phyloP scores from a whole-genome alignment of 139 green algal genomes.

The Pleodorina starrii region DNA sequence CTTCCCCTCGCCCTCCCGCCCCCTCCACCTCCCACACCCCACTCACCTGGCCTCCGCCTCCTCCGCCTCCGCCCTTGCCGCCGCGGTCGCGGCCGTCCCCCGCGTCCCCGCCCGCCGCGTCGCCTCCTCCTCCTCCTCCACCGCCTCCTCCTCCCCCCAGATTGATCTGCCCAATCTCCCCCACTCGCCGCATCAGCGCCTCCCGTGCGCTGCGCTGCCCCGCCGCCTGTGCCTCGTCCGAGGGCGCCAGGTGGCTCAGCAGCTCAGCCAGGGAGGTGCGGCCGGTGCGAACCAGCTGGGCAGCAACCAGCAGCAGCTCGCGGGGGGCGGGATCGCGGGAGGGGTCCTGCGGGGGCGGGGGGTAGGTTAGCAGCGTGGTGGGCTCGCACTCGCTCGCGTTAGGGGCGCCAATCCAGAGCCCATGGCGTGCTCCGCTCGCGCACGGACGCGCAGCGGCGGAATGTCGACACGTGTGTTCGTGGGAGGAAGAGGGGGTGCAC shows the following conservation, averaged over 20 bases:
- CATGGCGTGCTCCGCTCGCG: too few species aligned
- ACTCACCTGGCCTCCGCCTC: background rate
- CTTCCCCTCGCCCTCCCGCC: too few species aligned
- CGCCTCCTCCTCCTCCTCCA: background rate
- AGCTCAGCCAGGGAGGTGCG: constrained; percentile 74
- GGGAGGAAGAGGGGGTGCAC: too few species aligned
- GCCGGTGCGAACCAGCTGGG: constrained; percentile 56
- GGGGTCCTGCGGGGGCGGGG: constrained; percentile 49
- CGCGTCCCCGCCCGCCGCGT: background rate
- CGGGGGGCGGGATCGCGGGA: constrained; percentile 13
- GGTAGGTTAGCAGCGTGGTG: too few species aligned
- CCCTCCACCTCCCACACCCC: too few species aligned
- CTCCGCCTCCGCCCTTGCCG: too few species aligned
- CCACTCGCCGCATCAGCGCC: constrained; percentile 60
- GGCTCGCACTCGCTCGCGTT: too few species aligned
- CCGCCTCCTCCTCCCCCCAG: constrained; percentile 32
- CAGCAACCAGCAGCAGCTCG: constrained; percentile 64
- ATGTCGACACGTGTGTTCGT: too few species aligned
- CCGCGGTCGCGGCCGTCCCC: background rate
- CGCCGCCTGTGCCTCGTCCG: constrained; percentile 62
- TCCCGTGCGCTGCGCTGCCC: constrained; percentile 47
- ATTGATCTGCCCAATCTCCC: constrained; percentile 76
- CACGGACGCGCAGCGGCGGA: too few species aligned
- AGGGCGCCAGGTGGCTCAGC: constrained; percentile 74
- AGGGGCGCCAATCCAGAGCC: too few species aligned